A percentile compares a stretch with the other conserved stretches of the same genome.
Evolutionary conservation across 768 basidiomycete genomes (phyloP).

Genomic region (Tubosaeta brunneosetosa): DNA sequence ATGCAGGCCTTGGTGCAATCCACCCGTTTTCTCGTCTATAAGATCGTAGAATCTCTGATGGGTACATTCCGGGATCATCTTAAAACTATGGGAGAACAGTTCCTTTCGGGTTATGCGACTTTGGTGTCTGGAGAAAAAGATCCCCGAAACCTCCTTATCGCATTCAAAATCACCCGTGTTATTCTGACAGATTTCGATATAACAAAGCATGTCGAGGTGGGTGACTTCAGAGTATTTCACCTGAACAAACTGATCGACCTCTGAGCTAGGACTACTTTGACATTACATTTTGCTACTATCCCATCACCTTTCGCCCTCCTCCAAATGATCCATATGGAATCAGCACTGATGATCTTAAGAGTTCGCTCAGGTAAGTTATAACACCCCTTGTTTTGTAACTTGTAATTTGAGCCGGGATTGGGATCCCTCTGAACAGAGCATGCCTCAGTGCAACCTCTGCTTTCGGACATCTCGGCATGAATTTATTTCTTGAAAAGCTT

Average conservation of each 20-base stretch:
- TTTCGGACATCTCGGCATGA: conserved; percentile 81
- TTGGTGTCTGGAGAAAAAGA: conserved; percentile 97
- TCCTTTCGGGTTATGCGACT: conserved; percentile 68
- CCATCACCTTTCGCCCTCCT: conserved; percentile 93
- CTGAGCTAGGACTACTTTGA: conserved; percentile 78
- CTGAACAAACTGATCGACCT: not conserved
- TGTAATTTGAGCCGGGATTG: not conserved
- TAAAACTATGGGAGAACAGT: conserved; percentile 65
- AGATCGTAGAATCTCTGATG: conserved; percentile 66
- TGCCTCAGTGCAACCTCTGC: conserved; percentile 76
- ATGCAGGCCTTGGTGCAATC: conserved; percentile 82
- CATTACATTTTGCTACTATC: conserved; percentile 97
- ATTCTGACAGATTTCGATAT: conserved; percentile 87
- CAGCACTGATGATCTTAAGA: conserved; percentile 78
- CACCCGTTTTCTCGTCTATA: conserved; percentile 75
- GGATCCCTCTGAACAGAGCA: conserved; percentile 33
- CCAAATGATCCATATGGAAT: conserved; percentile 93
- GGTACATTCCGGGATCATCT: conserved; percentile 44
- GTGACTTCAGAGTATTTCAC: conserved; percentile 15
- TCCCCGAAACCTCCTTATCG: conserved; percentile 86
- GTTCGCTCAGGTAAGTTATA: conserved; percentile 53
- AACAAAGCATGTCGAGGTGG: conserved; percentile 68
- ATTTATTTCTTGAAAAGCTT: conserved; percentile 90
- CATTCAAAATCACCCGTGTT: conserved; percentile 84
- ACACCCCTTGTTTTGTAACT: not conserved